These are phyloP conservation scores for Pichia inconspicua DNA, from an alignment of 1,139 yeast species.

Conservation along the genomic window DNA sequence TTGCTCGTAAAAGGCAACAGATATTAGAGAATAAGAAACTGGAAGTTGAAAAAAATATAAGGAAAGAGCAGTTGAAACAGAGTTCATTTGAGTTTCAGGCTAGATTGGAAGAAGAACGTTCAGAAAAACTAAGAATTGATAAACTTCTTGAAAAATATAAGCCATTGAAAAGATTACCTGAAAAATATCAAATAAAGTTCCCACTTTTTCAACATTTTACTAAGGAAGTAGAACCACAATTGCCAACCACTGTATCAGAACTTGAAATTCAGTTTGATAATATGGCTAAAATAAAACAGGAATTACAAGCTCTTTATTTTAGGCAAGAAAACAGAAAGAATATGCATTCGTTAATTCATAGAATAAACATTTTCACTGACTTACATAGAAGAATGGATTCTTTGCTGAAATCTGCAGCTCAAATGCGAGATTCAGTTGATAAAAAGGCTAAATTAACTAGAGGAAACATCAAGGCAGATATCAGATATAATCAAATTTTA, in stretches of 20 bases:
- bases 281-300: neutral
- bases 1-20: conserved; percentile 7
- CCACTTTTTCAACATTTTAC: neutral
- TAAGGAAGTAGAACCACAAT: conserved; percentile 1
- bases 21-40: conserved; percentile 3
- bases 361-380: conserved; percentile 9
- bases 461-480: conserved; percentile 10
- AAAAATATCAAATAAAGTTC: conserved; percentile 11
- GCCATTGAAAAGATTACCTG: conserved; percentile 11
- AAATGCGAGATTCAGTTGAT: conserved; percentile 5
- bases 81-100: neutral
- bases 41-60: conserved; percentile 1
- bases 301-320: conserved; percentile 1
- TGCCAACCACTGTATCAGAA: conserved; percentile 6
- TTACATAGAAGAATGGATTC: conserved; percentile 6
- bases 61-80: conserved; percentile 2
- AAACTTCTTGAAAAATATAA: conserved; percentile 8
- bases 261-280: conserved; percentile 9
- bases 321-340: conserved; percentile 2
- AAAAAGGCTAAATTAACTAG: conserved; percentile 4
- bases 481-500: conserved; percentile 15
- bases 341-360: conserved; percentile 9
- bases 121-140: conserved; percentile 4
- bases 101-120: neutral
- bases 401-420: conserved; percentile 6